Percentiles rank a stretch among this genome's conserved stretches.
phyloP scores from a whole-genome alignment of 2,329 filamentous ascomycete species.

The Colletotrichum navitas region DNA sequence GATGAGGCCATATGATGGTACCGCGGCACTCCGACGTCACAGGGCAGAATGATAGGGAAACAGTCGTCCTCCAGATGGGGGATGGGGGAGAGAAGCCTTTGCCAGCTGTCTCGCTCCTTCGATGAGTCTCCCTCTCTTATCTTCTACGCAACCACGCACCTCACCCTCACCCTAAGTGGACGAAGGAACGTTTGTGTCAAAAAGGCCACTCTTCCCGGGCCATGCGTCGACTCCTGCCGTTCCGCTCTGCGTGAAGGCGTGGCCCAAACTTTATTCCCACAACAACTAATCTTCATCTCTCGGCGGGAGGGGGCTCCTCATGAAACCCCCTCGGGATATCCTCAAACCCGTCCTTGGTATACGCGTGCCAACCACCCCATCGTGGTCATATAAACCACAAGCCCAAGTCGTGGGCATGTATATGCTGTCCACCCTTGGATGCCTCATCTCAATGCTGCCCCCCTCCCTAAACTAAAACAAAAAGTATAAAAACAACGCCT shows the following conservation, averaged over 20 bases:
- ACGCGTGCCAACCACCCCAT: background rate
- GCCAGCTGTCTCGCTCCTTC: background rate
- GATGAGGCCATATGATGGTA: background rate
- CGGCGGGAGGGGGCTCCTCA: background rate
- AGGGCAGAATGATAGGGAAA: background rate
- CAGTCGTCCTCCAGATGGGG: background rate
- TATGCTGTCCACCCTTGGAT: background rate
- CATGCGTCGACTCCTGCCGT: background rate
- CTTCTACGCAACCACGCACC: background rate
- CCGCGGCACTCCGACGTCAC: background rate
- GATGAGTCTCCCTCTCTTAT: background rate
- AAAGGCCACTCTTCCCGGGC: background rate
- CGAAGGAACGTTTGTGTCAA: background rate
- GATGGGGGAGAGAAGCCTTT: background rate
- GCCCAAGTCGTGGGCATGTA: background rate
- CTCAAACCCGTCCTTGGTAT: background rate
- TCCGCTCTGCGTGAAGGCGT: background rate
- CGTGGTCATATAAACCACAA: constrained; percentile 5
- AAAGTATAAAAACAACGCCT: constrained; percentile 28
- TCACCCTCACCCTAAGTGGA: background rate
- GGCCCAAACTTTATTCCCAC: background rate
- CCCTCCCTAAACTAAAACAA: background rate
- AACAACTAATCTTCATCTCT: background rate
- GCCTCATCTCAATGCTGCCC: no score
- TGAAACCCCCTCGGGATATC: background rate